Percentiles rank a stretch among this genome's conserved stretches.
These are phyloP conservation scores for Ilyonectria mors-panacis DNA, from an alignment of 2,329 filamentous ascomycete species.

Conservation along the genomic window DNA sequence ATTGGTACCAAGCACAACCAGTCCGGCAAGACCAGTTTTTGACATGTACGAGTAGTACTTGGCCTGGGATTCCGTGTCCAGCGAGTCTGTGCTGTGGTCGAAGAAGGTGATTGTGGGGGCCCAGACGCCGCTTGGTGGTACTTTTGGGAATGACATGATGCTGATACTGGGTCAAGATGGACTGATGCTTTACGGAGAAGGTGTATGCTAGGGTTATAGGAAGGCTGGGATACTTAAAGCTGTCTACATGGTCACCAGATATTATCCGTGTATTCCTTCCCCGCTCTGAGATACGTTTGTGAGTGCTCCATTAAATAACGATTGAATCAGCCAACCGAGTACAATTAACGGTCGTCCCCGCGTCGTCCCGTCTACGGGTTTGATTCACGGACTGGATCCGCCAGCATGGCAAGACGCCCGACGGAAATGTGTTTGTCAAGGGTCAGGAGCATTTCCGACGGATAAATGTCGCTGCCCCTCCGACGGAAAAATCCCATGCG, in stretches of 20 bases:
- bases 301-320: neutral
- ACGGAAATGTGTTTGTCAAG: too few relatives aligned
- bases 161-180: neutral
- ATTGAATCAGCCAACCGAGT: neutral
- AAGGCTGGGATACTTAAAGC: slow-evolving; percentile 39
- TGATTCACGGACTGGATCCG: neutral
- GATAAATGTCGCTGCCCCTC: neutral
- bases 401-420: neutral
- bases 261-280: neutral
- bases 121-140: slow-evolving; percentile 61
- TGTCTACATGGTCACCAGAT: too few relatives aligned
- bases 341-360: neutral
- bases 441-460: neutral
- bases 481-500: neutral
- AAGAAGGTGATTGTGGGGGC: slow-evolving; percentile 70
- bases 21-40: slow-evolving; percentile 63
- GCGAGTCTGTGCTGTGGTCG: slow-evolving; percentile 62
- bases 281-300: neutral
- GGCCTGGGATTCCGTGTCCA: slow-evolving; percentile 63
- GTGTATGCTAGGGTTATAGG: neutral
- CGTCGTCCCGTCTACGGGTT: too few relatives aligned
- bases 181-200: neutral
- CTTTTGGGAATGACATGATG: slow-evolving; percentile 36
- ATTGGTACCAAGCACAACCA: slow-evolving; percentile 70
- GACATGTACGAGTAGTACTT: slow-evolving; percentile 68